These are phyloP conservation scores for Oryza meyeriana DNA, from an alignment of 176 grass and related monocot species.

Conservation along the genomic window DNA sequence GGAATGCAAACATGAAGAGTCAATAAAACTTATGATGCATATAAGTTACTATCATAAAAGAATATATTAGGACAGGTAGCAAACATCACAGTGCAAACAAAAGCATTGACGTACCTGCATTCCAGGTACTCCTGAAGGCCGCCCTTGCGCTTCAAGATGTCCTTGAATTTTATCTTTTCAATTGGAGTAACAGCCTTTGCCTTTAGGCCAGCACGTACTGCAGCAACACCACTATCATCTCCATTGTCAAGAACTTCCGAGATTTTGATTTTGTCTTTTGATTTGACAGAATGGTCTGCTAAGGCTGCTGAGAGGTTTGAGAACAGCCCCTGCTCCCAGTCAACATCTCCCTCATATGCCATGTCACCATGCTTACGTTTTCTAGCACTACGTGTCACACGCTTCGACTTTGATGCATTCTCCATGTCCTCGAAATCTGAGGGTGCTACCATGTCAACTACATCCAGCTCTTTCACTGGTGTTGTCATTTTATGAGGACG, in stretches of 20 bases:
- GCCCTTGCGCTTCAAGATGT: conserved; percentile 85
- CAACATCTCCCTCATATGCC: conserved; percentile 88
- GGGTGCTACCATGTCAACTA: conserved; percentile 30
- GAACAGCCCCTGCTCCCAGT: conserved; percentile 85
- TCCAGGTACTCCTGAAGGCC: conserved; percentile 92
- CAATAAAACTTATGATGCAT: conserved; percentile 22
- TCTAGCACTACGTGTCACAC: conserved; percentile 45
- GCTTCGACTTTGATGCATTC: conserved; percentile 46
- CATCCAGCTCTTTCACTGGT: conserved; percentile 42
- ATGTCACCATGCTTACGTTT: conserved; percentile 84
- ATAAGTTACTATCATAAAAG: conserved; percentile 12
- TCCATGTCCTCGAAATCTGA: conserved; percentile 40
- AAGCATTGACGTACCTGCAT: conserved; percentile 58
- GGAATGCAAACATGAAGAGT: conserved; percentile 43
- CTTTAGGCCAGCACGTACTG: conserved; percentile 82
- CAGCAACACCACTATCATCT: conserved; percentile 50
- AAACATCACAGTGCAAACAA: conserved; percentile 4
- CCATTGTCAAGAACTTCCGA: conserved; percentile 37
- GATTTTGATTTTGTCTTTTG: conserved; percentile 48
- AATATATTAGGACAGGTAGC: conserved; percentile 13
- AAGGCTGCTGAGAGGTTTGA: conserved; percentile 44
- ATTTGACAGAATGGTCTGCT: conserved; percentile 50
- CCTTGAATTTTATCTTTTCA: conserved; percentile 96
- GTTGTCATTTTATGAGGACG: conserved; percentile 25
- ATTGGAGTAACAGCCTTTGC: conserved; percentile 62